Percentiles rank a stretch among this genome's conserved stretches.
Conservation (phyloP, 139 green algal genomes). For the Closterium sp. region DNA sequence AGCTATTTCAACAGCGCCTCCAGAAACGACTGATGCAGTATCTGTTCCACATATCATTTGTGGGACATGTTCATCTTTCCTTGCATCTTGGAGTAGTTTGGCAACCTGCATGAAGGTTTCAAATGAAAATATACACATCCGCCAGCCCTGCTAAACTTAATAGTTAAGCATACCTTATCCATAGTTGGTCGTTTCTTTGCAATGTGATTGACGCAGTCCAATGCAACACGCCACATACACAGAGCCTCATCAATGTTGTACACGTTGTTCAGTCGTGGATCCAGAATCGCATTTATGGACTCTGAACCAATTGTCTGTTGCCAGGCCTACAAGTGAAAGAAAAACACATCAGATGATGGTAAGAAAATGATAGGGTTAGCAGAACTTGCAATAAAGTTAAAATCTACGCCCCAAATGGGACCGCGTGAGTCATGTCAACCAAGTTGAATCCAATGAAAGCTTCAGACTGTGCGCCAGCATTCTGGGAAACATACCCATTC, state of each 20-base stretch:
- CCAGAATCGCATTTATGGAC: neutral
- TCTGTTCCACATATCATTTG: neutral
- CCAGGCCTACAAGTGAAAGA: constrained; percentile 3
- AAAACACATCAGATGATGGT: neutral
- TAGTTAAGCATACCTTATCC: neutral
- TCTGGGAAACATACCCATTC: constrained; percentile 11
- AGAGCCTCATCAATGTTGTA: constrained; percentile 1
- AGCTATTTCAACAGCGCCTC: neutral
- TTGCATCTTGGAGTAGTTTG: neutral
- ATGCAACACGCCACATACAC: constrained; percentile 3
- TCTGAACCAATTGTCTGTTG: constrained; percentile 2
- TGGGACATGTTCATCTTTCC: neutral
- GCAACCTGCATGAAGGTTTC: neutral
- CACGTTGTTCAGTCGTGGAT: neutral
- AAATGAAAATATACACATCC: neutral
- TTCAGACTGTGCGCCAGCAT: no score
- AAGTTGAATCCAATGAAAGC: no score
- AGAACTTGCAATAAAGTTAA: neutral
- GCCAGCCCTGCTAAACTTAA: neutral
- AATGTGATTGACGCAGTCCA: neutral
- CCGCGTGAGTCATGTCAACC: no score
- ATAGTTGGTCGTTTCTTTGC: constrained; percentile 20
- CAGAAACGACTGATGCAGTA: neutral
- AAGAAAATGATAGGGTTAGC: neutral
- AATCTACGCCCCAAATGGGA: no score